Evolutionary conservation across 1,284 basidiomycete genomes (phyloP).

Genomic region (Lentinula novae-zelandiae): DNA sequence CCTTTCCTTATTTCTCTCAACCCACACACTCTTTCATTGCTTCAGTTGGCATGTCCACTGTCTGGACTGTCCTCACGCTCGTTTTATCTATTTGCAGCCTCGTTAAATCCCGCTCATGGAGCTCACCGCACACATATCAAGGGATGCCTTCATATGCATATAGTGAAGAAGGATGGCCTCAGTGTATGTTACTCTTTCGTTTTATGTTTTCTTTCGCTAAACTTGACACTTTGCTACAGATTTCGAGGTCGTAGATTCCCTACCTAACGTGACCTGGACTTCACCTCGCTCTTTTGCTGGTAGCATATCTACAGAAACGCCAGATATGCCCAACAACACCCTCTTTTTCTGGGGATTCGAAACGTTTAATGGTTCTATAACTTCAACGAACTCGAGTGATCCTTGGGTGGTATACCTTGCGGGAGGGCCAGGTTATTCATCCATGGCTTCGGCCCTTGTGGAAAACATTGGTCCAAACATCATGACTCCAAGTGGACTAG

Average conservation of each 20-base stretch:
- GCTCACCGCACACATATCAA: neutral
- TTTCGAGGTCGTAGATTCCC: conserved; percentile 48
- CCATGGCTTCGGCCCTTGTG: conserved; percentile 56
- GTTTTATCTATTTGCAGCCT: neutral
- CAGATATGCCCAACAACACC: conserved; percentile 12
- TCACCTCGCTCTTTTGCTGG: conserved; percentile 60
- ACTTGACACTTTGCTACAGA: conserved; percentile 28
- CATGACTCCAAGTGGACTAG: conserved; percentile 56
- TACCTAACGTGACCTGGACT: conserved; percentile 63
- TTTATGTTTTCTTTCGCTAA: neutral
- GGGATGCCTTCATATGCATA: neutral
- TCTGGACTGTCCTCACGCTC: neutral
- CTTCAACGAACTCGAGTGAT: conserved; percentile 9
- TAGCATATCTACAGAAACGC: conserved; percentile 50
- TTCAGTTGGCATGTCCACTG: neutral
- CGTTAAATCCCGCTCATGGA: neutral
- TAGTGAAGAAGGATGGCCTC: neutral
- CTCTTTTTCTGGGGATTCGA: conserved; percentile 15
- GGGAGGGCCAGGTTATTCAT: conserved; percentile 57
- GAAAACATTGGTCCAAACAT: conserved; percentile 39
- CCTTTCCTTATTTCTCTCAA: neutral
- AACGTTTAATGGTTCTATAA: conserved; percentile 9
- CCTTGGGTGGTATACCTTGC: conserved; percentile 14
- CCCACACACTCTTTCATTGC: neutral
- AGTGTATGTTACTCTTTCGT: neutral